Evolutionary conservation across 176 grass and related monocot species (phyloP).

Genomic region (Calamus simplicifolius): DNA sequence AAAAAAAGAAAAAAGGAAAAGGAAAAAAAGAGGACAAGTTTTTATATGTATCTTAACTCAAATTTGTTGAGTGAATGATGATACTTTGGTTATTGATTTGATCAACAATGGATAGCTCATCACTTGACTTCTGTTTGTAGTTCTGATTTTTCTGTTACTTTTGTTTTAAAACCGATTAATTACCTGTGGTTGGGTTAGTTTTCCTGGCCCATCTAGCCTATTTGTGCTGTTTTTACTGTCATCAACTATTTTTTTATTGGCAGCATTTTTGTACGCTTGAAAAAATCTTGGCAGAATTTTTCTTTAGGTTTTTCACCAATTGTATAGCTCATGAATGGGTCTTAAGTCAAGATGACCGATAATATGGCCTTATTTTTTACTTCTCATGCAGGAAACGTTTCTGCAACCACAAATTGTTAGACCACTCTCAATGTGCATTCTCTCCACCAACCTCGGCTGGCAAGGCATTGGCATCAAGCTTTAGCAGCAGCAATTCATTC

Average conservation of each 20-base stretch:
- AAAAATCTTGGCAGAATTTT: no score
- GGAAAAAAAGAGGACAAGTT: no score
- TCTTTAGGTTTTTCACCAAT: not conserved
- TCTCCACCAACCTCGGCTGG: slow-evolving; percentile 60
- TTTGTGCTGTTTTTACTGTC: no score
- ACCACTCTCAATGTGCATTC: slow-evolving; percentile 60
- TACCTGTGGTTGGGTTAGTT: no score
- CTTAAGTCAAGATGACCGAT: no score
- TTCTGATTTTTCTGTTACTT: not conserved
- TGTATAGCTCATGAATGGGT: not conserved
- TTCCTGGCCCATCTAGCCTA: no score
- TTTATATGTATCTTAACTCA: no score
- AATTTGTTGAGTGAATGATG: not conserved
- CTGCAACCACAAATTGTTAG: slow-evolving; percentile 15
- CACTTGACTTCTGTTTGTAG: not conserved
- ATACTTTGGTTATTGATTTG: not conserved
- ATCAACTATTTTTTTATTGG: no score
- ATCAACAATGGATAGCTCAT: no score
- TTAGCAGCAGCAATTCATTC: slow-evolving; percentile 54
- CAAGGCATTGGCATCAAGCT: slow-evolving; percentile 52
- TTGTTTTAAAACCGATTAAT: no score
- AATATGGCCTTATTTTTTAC: not conserved
- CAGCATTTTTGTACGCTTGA: no score
- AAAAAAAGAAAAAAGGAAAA: no score
- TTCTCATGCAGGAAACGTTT: slow-evolving; percentile 49